These are phyloP conservation scores for Neospora caninum DNA, from an alignment of 169 alveolate species.

Conservation along the genomic window DNA sequence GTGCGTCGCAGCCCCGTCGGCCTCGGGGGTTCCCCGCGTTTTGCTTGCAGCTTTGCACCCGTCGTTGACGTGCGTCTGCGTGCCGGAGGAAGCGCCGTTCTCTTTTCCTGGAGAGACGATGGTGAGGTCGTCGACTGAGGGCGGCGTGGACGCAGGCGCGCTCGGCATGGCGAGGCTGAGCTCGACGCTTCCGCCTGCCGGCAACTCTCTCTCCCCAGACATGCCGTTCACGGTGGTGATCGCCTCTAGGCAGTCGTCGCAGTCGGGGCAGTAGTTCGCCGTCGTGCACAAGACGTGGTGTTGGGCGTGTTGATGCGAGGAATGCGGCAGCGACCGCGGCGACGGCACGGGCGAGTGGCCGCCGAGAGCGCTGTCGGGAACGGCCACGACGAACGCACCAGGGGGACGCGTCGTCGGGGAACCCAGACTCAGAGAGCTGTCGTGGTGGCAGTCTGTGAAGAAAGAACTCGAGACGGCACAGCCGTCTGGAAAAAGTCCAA, in stretches of 20 bases:
- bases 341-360: not conserved
- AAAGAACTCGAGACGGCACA: not conserved
- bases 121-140: no score
- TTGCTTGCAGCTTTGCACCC: not conserved
- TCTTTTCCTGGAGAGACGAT: no score
- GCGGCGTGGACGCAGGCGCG: not conserved
- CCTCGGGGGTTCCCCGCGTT: not conserved
- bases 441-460: not conserved
- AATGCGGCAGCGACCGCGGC: conserved; percentile 40
- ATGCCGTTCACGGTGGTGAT: conserved; percentile 30
- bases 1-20: not conserved
- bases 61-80: not conserved
- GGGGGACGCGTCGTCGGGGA: not conserved
- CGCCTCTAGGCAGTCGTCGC: conserved; percentile 59
- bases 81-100: not conserved
- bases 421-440: not conserved
- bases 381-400: not conserved
- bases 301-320: conserved; percentile 55
- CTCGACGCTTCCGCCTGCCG: not conserved
- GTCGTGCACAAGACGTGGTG: conserved; percentile 42
- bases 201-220: not conserved
- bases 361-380: not conserved
- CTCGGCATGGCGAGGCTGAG: not conserved
- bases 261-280: conserved; percentile 54
- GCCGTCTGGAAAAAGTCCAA: not conserved